Conservation (phyloP, 2,329 filamentous ascomycete genomes). For the Pseudopithomyces chartarum region DNA sequence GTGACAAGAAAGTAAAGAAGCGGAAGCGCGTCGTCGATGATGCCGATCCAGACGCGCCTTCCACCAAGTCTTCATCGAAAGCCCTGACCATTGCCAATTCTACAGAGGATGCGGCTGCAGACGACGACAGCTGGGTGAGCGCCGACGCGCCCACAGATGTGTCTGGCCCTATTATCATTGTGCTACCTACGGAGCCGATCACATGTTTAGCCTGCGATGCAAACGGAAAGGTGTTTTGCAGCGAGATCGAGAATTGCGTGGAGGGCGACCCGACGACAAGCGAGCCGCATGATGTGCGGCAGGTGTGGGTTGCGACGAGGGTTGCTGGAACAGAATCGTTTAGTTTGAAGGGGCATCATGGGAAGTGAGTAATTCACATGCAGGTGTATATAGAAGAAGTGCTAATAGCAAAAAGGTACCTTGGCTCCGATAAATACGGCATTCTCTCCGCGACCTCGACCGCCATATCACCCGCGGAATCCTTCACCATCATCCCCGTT, state of each 20-base stretch:
- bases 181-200: constrained; percentile 75
- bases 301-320: constrained; percentile 90
- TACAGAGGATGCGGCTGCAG: constrained; percentile 54
- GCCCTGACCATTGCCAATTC: constrained; percentile 39
- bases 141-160: constrained; percentile 78
- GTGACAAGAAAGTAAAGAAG: constrained; percentile 94
- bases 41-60: constrained; percentile 46
- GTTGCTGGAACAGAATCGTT: constrained; percentile 81
- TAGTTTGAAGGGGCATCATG: constrained; percentile 89
- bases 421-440: constrained; percentile 84
- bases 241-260: constrained; percentile 83
- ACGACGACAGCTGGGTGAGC: constrained; percentile 90
- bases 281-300: constrained; percentile 92
- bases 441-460: constrained; percentile 76
- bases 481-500: constrained; percentile 69
- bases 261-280: constrained; percentile 81
- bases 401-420: constrained; percentile 63
- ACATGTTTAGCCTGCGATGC: constrained; percentile 84
- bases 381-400: neutral
- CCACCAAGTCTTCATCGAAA: constrained; percentile 42
- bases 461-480: constrained; percentile 83
- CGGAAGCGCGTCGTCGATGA: constrained; percentile 72
- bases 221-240: constrained; percentile 82
- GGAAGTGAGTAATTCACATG: constrained; percentile 59
- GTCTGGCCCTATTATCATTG: constrained; percentile 79